Evolutionary conservation across 2,329 filamentous ascomycete species (phyloP).

Genomic region (Pseudogymnoascus sp.): DNA sequence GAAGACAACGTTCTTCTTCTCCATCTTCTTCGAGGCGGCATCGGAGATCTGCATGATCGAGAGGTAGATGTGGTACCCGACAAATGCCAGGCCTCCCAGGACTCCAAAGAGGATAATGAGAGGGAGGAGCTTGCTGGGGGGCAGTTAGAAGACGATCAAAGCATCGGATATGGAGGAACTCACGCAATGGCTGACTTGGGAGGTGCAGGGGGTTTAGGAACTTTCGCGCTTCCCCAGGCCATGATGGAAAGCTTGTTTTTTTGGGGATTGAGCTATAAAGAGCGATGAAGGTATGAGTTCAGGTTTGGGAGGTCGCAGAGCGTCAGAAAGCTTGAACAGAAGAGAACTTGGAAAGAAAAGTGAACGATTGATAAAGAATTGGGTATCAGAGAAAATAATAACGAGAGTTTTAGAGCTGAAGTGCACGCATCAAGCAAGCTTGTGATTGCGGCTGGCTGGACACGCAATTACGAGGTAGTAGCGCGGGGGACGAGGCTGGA

Average conservation of each 20-base stretch:
- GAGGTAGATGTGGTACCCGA: constrained; percentile 68
- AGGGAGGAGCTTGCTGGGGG: constrained; percentile 51
- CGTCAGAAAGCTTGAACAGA: background rate
- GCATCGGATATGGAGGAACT: background rate
- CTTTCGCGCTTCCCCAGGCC: constrained; percentile 28
- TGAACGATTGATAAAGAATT: background rate
- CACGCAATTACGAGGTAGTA: background rate
- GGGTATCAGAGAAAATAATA: constrained; percentile 6
- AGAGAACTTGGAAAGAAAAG: background rate
- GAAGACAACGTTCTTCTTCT: constrained; percentile 68
- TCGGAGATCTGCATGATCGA: constrained; percentile 59
- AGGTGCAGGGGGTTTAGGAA: constrained; percentile 25
- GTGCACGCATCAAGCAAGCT: background rate
- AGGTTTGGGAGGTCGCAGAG: background rate
- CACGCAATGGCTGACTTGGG: constrained; percentile 30
- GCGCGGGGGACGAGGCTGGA: constrained; percentile 7
- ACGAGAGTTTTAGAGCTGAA: background rate
- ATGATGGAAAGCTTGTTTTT: constrained; percentile 23
- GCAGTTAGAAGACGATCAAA: background rate
- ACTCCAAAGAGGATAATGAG: constrained; percentile 57
- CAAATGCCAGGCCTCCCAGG: constrained; percentile 51
- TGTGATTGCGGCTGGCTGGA: background rate
- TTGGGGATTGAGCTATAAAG: constrained; percentile 5
- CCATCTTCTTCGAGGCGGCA: constrained; percentile 62
- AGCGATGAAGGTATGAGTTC: background rate